Base-by-base conservation (phyloP, 2,329 filamentous ascomycete genomes). In the Teratosphaeria destructans region DNA sequence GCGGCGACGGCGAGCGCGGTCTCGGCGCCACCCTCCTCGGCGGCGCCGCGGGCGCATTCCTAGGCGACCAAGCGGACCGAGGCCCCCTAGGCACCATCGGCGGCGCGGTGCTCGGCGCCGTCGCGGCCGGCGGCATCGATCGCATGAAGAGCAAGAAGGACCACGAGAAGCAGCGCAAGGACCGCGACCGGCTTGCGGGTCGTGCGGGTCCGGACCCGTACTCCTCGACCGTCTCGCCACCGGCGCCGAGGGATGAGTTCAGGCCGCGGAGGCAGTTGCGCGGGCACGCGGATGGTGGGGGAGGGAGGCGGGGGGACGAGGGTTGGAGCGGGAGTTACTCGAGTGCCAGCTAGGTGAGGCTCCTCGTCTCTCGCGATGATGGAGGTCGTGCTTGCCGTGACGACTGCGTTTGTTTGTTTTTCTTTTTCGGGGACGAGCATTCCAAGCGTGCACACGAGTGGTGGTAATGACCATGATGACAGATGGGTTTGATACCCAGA, bases 11-110 rank as follows among this genome's bases (percentile, higher is more conserved):
- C 49, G 66, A 71, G 39, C 59, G 67, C 5, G 67, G 67, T 1
- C 52, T 70, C 12, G 68, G 62, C n/a, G 64, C 67, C 16, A 66
- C 66, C 23, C 53, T 70, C 8, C 57, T 69, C 8, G 68, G 68
- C 27, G 66, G 66, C 3, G 65, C 65, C 5, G 68, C 63, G 6
- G 68, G 68, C 12, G 68, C 68, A 0, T 64, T 66, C 52, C 54
- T 70, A 2, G 68, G 66, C 12, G 65, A 68, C 27, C 66, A 68
- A 55, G 63, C 47, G 12, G 49, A 55, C 34, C 55, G 54, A 54
- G 58, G 58, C 19, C n/a, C 61, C 1, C 55, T 69, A 19, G 64
- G 64, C 3, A 68, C 67, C 5, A 54, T 70, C 4, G 66, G 67
- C 19, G 68, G 67, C 7, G 62, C 65, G 14, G 59, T 68, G 8